A percentile compares a stretch with the other conserved stretches of the same genome.
These are phyloP conservation scores for Lactifluus volemus DNA, from an alignment of 768 basidiomycete genomes.

Conservation along the genomic window DNA sequence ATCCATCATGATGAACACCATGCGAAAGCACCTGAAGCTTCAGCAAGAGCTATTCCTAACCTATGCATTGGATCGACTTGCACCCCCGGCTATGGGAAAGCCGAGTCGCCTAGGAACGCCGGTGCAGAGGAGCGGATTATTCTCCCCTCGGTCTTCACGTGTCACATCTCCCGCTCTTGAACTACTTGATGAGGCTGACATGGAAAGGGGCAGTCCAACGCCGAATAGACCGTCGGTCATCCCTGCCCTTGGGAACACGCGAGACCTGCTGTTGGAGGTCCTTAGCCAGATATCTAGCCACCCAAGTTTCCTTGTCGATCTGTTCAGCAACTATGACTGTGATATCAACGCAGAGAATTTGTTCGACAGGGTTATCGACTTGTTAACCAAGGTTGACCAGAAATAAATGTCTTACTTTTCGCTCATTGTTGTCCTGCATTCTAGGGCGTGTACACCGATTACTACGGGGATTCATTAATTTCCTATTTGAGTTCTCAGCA, in stretches of 20 bases:
- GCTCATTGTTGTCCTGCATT: conserved; percentile 8
- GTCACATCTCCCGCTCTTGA: conserved; percentile 36
- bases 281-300: conserved; percentile 72
- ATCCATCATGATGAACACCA: conserved; percentile 80
- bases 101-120: conserved; percentile 19
- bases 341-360: conserved; percentile 95
- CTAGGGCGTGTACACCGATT: conserved; percentile 74
- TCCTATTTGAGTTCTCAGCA: conserved; percentile 76
- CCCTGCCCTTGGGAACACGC: conserved; percentile 79
- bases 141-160: conserved; percentile 25
- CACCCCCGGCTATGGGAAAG: conserved; percentile 39
- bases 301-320: conserved; percentile 89
- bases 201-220: conserved; percentile 41
- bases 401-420: neutral
- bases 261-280: conserved; percentile 86
- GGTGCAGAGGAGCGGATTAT: conserved; percentile 3
- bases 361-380: conserved; percentile 82
- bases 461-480: conserved; percentile 43
- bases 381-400: conserved; percentile 53
- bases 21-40: conserved; percentile 78
- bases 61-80: conserved; percentile 87
- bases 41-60: conserved; percentile 94
- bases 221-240: conserved; percentile 28
- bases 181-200: conserved; percentile 32
- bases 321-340: conserved; percentile 96